These are phyloP conservation scores for Apiospora marii DNA, from an alignment of 2,329 filamentous ascomycete species.

Conservation along the genomic window DNA sequence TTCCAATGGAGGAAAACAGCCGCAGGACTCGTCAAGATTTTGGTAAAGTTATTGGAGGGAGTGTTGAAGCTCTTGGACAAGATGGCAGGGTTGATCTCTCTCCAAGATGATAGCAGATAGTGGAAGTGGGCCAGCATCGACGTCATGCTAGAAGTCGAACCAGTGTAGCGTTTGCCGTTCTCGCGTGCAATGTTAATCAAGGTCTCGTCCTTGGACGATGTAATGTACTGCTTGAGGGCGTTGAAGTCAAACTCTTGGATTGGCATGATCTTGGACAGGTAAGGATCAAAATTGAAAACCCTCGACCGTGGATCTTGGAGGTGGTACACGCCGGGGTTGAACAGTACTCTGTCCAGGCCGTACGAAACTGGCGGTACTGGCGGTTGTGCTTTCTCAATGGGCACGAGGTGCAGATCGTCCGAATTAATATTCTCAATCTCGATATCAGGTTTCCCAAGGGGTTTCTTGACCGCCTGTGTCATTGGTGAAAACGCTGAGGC, in stretches of 20 bases:
- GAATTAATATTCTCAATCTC: slow-evolving; percentile 28
- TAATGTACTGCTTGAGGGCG: slow-evolving; percentile 85
- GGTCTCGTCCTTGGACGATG: slow-evolving; percentile 82
- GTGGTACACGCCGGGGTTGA: slow-evolving; percentile 92
- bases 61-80: slow-evolving; percentile 71
- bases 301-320: slow-evolving; percentile 87
- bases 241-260: slow-evolving; percentile 91
- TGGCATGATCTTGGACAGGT: slow-evolving; percentile 92
- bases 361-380: slow-evolving; percentile 71
- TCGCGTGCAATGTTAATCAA: slow-evolving; percentile 74
- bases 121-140: slow-evolving; percentile 88
- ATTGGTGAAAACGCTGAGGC: not conserved
- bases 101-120: slow-evolving; percentile 86
- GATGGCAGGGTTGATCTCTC: slow-evolving; percentile 70
- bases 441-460: not conserved
- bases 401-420: slow-evolving; percentile 36
- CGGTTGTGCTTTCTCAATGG: slow-evolving; percentile 44
- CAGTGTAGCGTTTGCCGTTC: slow-evolving; percentile 81
- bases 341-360: slow-evolving; percentile 87
- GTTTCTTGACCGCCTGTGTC: not conserved
- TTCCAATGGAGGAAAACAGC: slow-evolving; percentile 85
- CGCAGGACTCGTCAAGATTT: slow-evolving; percentile 74
- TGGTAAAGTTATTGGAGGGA: slow-evolving; percentile 73
- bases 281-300: slow-evolving; percentile 97
- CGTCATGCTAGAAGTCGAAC: slow-evolving; percentile 98